Base-by-base conservation (phyloP, 805 yeast genomes). In the Zygotorulaspora florentina region DNA sequence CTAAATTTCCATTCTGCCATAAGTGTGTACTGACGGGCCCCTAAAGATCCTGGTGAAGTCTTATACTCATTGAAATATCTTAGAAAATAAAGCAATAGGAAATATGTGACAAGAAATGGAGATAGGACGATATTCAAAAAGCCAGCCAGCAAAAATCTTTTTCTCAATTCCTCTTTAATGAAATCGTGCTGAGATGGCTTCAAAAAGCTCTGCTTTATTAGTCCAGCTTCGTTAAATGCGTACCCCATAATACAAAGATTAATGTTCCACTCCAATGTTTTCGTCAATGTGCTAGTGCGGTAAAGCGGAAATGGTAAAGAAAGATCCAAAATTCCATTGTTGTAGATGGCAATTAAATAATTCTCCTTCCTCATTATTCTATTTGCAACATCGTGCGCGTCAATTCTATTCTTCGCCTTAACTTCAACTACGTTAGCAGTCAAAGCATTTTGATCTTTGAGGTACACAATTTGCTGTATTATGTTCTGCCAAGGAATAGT, bases 361-460 rank as follows among this genome's bases (percentile, higher is more conserved):
- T 93, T 93, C 50, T 93, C 99, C 54, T 83, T 87, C 49, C 99
- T 73, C 99, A 93, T 90, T 46, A 93, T 85, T 47, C 99, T 73
- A 61, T 93, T 95, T 11, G 97, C 98, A 42, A 93, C 87, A 57
- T 85, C 93, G 64, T 90, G 96, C 3, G 98, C 96, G 58, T 87
- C 91, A 43, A 93, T 73, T 52, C 90, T 73, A 42, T 80, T 78
- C 57, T 85, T 85, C 1, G 89, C 80, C 49, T 78, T 82, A 47
- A 81, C 71, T 59, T 85, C 90, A 1, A 70, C 64, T 13, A 64
- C 73, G 48, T 71, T 73, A 8, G 71, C 70, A 12, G 69, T 70
- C 28, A 67, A 68, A 6, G 93, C 88, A 65, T 89, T 90, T 54
- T 85, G 88, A 57, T 88, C 89, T 54, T 86, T 79, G 41, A 93